Base-by-base conservation (phyloP, 164 flowering plant genomes). In the Taxillus chinensis region DNA sequence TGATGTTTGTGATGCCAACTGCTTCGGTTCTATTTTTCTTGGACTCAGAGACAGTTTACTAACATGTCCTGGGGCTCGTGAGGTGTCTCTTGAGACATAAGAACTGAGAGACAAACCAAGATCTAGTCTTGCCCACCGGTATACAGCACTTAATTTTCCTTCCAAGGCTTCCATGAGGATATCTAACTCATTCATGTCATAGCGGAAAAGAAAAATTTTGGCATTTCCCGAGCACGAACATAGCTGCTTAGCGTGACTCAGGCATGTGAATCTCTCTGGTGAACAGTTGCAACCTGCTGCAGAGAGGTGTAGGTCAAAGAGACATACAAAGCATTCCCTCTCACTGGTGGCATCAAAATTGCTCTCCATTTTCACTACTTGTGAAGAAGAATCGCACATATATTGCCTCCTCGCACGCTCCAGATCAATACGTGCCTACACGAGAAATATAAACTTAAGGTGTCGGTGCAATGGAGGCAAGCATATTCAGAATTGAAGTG, bases 41-140 rank as follows among this genome's bases (percentile, higher is more conserved):
- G 58, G 43, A 2, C 57, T 45, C 48, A 62, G 55, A 63, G 80
- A 65, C 64, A 63, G 52, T 58, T 71, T 68, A 64, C 66, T 71
- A 59, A 5, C 10, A 61, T 12, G 41, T 53, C 67, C 70, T 11
- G 67, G 57, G 15, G 39, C n/a, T 42, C 42, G 38, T 1, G 14
- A 40, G 11, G 5, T 57, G 59, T 14, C 43, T 57, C 3, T 57
- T 2, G 59, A 57, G 41, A 57, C 11, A 38, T 37, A 40, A 57
- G 59, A 57, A 40, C 15, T 37, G 5, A 57, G 41, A 5, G 59
- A 7, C 59, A 57, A 57, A 9, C 59, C 59, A 57, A 57, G 59
- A 57, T 57, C 59, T 12, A 57, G 41, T 14, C 59, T 57, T 57
- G 59, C 59, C 59, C 59, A 57, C 39, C 59, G 14, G 41, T 57